These are phyloP conservation scores for Coccomyxa sp. DNA, from an alignment of 139 green algal genomes.

Conservation along the genomic window DNA sequence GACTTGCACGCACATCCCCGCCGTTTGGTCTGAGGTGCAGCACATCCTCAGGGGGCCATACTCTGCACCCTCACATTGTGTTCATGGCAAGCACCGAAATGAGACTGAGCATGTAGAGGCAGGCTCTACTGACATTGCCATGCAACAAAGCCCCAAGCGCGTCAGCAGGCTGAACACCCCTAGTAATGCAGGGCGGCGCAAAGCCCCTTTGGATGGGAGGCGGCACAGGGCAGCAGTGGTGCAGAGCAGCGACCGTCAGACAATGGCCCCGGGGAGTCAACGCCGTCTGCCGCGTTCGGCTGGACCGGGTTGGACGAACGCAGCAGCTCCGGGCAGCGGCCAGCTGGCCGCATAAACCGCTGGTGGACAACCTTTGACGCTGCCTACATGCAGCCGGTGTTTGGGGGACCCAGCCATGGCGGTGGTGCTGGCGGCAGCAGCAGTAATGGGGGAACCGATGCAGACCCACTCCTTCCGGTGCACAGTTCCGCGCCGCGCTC, in stretches of 20 bases:
- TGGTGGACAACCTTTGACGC: constrained; percentile 46
- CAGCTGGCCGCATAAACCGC: neutral
- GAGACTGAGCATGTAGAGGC: no score
- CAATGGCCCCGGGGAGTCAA: constrained; percentile 10
- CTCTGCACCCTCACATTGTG: no score
- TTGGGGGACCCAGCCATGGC: constrained; percentile 30
- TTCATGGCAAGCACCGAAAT: no score
- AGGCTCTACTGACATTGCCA: no score
- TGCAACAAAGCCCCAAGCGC: no score
- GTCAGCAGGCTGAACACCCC: no score
- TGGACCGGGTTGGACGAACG: constrained; percentile 17
- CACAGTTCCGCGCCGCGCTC: no score
- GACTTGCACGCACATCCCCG: no score
- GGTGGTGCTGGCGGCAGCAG: neutral
- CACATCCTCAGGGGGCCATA: no score
- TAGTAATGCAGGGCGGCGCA: neutral
- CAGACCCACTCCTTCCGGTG: no score
- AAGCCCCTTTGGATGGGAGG: neutral
- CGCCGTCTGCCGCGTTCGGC: constrained; percentile 10
- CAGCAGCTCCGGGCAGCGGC: neutral
- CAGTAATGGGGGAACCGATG: neutral
- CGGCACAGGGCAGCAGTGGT: neutral
- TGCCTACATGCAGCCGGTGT: constrained; percentile 43
- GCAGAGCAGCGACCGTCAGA: neutral
- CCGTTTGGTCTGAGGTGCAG: no score